These are phyloP conservation scores for Rhodotorula babjevae DNA, from an alignment of 768 basidiomycete species.

Conservation along the genomic window DNA sequence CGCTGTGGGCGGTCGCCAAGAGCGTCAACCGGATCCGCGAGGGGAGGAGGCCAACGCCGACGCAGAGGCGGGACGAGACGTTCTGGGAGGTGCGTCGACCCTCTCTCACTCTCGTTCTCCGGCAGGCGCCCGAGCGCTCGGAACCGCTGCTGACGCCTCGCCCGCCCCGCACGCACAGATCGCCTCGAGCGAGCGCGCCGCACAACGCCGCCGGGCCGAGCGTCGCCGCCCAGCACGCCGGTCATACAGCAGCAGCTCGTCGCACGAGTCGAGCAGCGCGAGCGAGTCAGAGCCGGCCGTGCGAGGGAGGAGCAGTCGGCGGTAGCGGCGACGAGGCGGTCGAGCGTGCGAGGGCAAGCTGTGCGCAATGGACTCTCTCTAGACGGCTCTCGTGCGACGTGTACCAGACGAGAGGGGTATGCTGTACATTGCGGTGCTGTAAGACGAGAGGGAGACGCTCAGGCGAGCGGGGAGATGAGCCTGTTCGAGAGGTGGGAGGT, in stretches of 20 bases:
- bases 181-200: too few species aligned
- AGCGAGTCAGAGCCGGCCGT: neutral
- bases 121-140: too few species aligned
- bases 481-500: slow-evolving; percentile 49
- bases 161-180: neutral
- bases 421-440: neutral
- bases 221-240: neutral
- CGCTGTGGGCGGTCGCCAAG: slow-evolving; percentile 33
- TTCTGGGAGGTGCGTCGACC: slow-evolving; percentile 17
- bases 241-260: too few species aligned
- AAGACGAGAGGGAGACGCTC: neutral
- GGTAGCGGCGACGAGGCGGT: too few species aligned
- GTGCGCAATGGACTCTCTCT: neutral
- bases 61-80: slow-evolving; percentile 19
- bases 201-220: too few species aligned
- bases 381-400: neutral
- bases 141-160: neutral
- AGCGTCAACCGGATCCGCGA: slow-evolving; percentile 22
- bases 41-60: slow-evolving; percentile 23
- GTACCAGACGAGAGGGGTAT: neutral
- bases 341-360: too few species aligned
- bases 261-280: neutral
- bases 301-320: too few species aligned
- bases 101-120: too few species aligned
- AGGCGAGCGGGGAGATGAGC: slow-evolving; percentile 90